Conservation (phyloP, 2,329 filamentous ascomycete genomes). For the Colletotrichum scovillei region DNA sequence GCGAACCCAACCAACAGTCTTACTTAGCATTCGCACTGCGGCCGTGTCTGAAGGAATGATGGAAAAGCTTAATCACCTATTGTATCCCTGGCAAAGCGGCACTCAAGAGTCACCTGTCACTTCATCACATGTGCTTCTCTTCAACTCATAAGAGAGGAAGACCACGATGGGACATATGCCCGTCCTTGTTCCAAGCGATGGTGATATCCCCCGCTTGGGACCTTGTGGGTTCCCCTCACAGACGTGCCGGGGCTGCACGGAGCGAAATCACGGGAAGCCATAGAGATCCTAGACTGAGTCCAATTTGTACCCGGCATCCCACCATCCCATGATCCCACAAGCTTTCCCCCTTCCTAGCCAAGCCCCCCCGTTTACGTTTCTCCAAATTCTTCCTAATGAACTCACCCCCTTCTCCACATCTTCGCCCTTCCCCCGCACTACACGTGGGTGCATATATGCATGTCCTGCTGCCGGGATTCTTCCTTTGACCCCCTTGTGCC, state of each 20-base stretch:
- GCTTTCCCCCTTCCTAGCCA: neutral
- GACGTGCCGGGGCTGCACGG: constrained; percentile 6
- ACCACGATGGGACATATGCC: constrained; percentile 12
- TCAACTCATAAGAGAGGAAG: neutral
- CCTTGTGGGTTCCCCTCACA: neutral
- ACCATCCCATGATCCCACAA: neutral
- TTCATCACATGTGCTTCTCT: constrained; percentile 8
- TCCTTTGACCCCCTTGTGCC: constrained; percentile 21
- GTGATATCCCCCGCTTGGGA: neutral
- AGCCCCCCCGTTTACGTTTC: constrained; percentile 7
- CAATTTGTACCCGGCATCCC: neutral
- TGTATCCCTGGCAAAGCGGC: neutral
- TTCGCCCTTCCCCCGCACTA: constrained; percentile 23
- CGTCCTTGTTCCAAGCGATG: constrained; percentile 10
- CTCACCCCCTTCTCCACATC: constrained; percentile 23
- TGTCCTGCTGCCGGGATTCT: constrained; percentile 27
- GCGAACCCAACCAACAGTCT: neutral
- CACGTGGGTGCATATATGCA: constrained; percentile 33
- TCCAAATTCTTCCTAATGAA: constrained; percentile 18
- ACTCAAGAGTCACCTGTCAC: neutral
- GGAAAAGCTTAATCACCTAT: neutral
- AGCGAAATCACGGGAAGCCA: neutral
- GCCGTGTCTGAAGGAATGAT: neutral
- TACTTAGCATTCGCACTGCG: neutral
- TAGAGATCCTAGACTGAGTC: neutral